phyloP scores from a whole-genome alignment of 495 filamentous ascomycete species.

The Saxophila tyrrhenica region DNA sequence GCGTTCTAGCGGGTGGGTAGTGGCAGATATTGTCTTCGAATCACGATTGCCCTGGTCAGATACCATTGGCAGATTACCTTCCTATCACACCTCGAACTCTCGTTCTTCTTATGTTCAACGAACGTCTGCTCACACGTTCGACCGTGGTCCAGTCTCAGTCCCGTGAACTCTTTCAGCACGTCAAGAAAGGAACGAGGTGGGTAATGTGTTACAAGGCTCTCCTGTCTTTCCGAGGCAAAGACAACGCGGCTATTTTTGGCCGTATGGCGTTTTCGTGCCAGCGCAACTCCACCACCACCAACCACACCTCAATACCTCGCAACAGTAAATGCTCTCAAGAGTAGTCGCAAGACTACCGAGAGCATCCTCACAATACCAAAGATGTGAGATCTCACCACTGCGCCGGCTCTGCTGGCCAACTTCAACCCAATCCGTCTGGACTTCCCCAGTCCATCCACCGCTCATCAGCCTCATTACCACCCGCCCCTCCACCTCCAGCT shows the following conservation, averaged over 20 bases:
- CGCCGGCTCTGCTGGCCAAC: not conserved
- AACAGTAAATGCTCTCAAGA: not conserved
- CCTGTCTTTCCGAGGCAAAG: not conserved
- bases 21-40: too few species aligned
- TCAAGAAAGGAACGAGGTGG: too few species aligned
- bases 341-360: conserved; percentile 1
- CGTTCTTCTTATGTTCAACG: too few species aligned
- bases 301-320: not conserved
- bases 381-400: not conserved
- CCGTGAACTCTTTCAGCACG: too few species aligned
- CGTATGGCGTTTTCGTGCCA: not conserved
- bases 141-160: too few species aligned
- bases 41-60: too few species aligned
- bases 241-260: too few species aligned
- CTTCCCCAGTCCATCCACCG: not conserved
- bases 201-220: too few species aligned
- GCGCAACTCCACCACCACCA: not conserved
- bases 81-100: too few species aligned
- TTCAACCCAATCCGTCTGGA: not conserved
- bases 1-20: conserved; percentile 1
- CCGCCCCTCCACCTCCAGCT: conserved; percentile 38
- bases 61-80: too few species aligned
- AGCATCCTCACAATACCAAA: not conserved
- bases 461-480: not conserved
- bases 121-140: too few species aligned